Percentiles rank a stretch among this genome's conserved stretches.
phyloP scores from a whole-genome alignment of 2,329 filamentous ascomycete species.

The Colletotrichum lindemuthianum region DNA sequence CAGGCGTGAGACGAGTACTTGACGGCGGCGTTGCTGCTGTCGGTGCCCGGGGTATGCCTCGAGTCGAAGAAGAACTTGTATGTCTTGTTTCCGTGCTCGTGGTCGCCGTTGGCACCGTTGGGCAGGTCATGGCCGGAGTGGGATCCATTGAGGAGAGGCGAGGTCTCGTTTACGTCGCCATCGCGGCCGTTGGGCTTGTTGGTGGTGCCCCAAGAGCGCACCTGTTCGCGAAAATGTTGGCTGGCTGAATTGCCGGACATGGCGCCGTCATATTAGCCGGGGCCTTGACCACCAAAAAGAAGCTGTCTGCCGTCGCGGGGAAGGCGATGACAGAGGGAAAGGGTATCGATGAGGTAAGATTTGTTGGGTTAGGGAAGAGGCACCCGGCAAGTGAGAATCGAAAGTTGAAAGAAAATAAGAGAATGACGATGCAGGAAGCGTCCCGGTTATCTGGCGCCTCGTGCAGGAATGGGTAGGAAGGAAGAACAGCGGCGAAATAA shows the following conservation, averaged over 20 bases:
- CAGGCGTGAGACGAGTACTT: conserved; percentile 59
- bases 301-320: conserved; percentile 19
- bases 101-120: conserved; percentile 34
- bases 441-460: conserved; percentile 13
- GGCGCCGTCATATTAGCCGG: conserved; percentile 45
- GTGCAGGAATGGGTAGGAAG: conserved; percentile 6
- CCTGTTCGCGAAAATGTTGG: conserved; percentile 41
- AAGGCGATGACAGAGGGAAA: conserved; percentile 4
- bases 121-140: conserved; percentile 33
- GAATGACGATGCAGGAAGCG: conserved; percentile 29
- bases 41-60: conserved; percentile 61
- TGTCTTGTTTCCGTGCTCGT: conserved; percentile 39
- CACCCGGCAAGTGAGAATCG: conserved; percentile 2
- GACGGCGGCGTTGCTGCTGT: conserved; percentile 58
- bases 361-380: conserved; percentile 1
- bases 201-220: conserved; percentile 39
- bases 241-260: conserved; percentile 44
- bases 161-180: conserved; percentile 47
- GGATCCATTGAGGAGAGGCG: conserved; percentile 55
- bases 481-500: conserved; percentile 26
- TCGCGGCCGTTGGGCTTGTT: conserved; percentile 37
- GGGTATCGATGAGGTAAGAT: background rate
- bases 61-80: conserved; percentile 60
- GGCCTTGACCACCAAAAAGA: conserved; percentile 11
- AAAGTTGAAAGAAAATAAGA: conserved; percentile 29